A percentile compares a stretch with the other conserved stretches of the same genome.
These are phyloP conservation scores for Thermothielavioides terrestris DNA, from an alignment of 495 filamentous ascomycete genomes.

Conservation along the genomic window DNA sequence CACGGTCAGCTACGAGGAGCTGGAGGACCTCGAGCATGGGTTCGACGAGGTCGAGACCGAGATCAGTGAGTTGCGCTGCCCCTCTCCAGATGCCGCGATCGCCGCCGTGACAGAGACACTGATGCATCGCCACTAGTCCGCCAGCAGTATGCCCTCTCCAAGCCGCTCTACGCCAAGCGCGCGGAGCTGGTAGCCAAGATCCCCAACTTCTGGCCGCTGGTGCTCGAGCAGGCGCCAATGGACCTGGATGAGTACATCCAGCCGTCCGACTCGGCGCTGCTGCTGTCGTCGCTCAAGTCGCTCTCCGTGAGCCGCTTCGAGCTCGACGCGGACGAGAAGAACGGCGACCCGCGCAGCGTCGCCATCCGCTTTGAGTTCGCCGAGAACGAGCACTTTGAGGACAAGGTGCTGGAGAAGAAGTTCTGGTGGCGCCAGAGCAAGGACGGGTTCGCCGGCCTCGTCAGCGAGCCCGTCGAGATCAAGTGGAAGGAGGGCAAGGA, in stretches of 20 bases:
- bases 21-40: constrained; percentile 57
- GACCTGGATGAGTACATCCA: constrained; percentile 82
- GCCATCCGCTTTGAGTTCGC: constrained; percentile 52
- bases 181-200: constrained; percentile 57
- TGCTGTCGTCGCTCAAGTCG: constrained; percentile 51
- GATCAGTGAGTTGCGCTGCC: constrained; percentile 47
- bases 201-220: constrained; percentile 79
- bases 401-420: constrained; percentile 73
- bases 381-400: constrained; percentile 65
- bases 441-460: constrained; percentile 61
- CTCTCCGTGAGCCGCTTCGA: constrained; percentile 71
- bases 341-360: constrained; percentile 57
- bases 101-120: not conserved
- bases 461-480: constrained; percentile 77
- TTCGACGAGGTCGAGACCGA: constrained; percentile 63
- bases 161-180: constrained; percentile 64
- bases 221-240: constrained; percentile 71
- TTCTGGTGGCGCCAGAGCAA: constrained; percentile 68
- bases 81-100: not conserved
- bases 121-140: constrained; percentile 38
- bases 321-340: constrained; percentile 46
- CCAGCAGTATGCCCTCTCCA: constrained; percentile 42
- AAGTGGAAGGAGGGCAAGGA: constrained; percentile 83
- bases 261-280: constrained; percentile 59
- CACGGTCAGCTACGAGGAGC: constrained; percentile 44